These are phyloP conservation scores for Rosa chinensis DNA, from an alignment of 306 rosid species.

Conservation along the genomic window DNA sequence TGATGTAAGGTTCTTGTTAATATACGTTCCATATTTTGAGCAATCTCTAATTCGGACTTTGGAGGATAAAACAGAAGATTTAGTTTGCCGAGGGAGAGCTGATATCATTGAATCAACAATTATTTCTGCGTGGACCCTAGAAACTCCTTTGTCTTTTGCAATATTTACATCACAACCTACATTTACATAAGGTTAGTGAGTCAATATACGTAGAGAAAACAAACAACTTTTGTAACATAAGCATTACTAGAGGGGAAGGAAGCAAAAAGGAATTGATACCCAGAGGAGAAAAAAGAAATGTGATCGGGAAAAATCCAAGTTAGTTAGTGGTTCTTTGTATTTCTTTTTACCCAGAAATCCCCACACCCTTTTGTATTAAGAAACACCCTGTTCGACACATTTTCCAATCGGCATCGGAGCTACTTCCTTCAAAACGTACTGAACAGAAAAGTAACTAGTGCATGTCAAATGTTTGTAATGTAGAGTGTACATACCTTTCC, in stretches of 20 bases:
- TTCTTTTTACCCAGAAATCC: background rate
- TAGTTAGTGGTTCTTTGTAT: background rate
- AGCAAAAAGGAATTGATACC: background rate
- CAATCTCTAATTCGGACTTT: conserved; percentile 61
- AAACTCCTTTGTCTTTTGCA: conserved; percentile 87
- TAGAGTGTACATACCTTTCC: conserved; percentile 62
- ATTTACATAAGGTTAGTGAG: conserved; percentile 5
- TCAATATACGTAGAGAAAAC: conserved; percentile 5
- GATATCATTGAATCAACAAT: conserved; percentile 58
- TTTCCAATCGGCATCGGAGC: background rate
- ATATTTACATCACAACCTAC: conserved; percentile 83
- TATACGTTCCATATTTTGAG: conserved; percentile 84
- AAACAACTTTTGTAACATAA: background rate
- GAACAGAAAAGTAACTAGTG: background rate
- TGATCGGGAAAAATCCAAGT: background rate
- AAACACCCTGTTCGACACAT: background rate
- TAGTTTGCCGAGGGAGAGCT: conserved; percentile 32
- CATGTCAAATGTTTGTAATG: background rate
- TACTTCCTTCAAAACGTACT: background rate
- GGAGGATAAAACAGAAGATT: conserved; percentile 29
- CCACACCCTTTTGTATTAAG: background rate
- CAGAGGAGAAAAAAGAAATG: background rate
- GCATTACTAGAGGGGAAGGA: background rate
- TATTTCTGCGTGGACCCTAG: conserved; percentile 92
- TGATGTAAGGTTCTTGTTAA: conserved; percentile 51